Percentiles rank a stretch among this genome's conserved stretches.
phyloP scores from a whole-genome alignment of 257 asterid genomes.

The Leptodermis oblonga region DNA sequence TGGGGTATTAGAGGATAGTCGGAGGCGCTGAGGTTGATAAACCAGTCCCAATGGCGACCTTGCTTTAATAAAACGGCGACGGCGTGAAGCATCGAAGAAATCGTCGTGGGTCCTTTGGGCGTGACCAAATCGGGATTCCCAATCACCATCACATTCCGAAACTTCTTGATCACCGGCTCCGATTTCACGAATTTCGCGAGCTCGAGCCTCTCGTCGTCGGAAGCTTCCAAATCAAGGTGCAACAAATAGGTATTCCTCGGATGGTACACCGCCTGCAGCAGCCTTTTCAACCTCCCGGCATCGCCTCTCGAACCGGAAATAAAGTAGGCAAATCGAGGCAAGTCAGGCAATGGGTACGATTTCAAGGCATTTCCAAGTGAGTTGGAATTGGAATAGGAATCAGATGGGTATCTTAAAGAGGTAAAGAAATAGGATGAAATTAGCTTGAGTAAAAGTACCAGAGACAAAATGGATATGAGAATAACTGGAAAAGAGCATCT shows the following conservation, averaged over 20 bases:
- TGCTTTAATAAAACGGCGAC: slow-evolving; percentile 68
- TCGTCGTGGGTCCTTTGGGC: slow-evolving; percentile 68
- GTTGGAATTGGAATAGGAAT: too few species aligned
- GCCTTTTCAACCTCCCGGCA: slow-evolving; percentile 45
- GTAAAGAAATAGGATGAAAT: slow-evolving; percentile 6
- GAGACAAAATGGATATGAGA: slow-evolving; percentile 30
- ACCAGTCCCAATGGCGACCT: slow-evolving; percentile 85
- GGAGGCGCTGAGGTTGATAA: slow-evolving; percentile 70
- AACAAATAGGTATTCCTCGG: slow-evolving; percentile 77
- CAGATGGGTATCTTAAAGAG: not conserved
- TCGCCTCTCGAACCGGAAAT: slow-evolving; percentile 70
- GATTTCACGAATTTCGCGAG: slow-evolving; percentile 60
- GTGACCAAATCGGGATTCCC: slow-evolving; percentile 77
- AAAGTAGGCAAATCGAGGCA: slow-evolving; percentile 79
- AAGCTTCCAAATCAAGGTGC: slow-evolving; percentile 77
- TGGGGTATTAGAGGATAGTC: slow-evolving; percentile 96
- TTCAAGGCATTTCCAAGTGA: not conserved
- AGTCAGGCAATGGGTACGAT: slow-evolving; percentile 33
- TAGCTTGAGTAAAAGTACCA: slow-evolving; percentile 10
- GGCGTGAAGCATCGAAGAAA: slow-evolving; percentile 74
- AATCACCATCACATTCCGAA: slow-evolving; percentile 72
- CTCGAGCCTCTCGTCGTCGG: slow-evolving; percentile 64
- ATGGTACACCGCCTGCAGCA: slow-evolving; percentile 80
- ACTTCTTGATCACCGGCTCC: slow-evolving; percentile 43
- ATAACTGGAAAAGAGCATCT: slow-evolving; percentile 52